Conservation (phyloP, 2,329 filamentous ascomycete genomes). For the Coniochaeta ligniaria region DNA sequence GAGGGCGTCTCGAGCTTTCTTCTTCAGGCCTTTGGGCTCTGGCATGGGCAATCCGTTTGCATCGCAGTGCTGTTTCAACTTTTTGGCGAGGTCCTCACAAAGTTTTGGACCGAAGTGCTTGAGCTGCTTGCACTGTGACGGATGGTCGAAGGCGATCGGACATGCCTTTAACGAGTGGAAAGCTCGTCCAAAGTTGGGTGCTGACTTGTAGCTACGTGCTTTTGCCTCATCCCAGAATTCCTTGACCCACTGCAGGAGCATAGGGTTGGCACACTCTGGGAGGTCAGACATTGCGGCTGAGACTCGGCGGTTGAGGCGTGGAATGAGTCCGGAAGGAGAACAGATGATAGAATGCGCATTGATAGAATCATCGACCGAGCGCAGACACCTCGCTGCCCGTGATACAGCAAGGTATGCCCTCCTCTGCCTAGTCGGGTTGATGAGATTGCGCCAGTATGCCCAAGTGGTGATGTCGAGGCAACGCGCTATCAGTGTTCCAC, state of each 20-base stretch:
- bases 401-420: neutral
- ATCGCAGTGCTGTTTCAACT: constrained; percentile 52
- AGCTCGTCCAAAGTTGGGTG: constrained; percentile 66
- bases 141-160: constrained; percentile 63
- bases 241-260: constrained; percentile 66
- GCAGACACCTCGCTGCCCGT: neutral
- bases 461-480: neutral
- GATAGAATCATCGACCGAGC: neutral
- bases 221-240: constrained; percentile 68
- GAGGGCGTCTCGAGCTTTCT: constrained; percentile 21
- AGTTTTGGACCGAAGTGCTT: constrained; percentile 67
- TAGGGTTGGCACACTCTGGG: constrained; percentile 56
- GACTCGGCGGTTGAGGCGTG: neutral
- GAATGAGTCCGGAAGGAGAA: neutral
- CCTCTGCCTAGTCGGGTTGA: too few relatives aligned
- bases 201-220: constrained; percentile 62
- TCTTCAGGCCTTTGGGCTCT: constrained; percentile 40
- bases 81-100: constrained; percentile 60
- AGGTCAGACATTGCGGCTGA: neutral
- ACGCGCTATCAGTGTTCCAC: neutral
- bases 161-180: constrained; percentile 72
- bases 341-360: neutral
- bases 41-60: constrained; percentile 65
- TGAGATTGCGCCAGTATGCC: too few relatives aligned
- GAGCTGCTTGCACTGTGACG: constrained; percentile 65